These are phyloP conservation scores for Adiantum capillusveneris DNA, from an alignment of 75 land plant species.

Conservation along the genomic window DNA sequence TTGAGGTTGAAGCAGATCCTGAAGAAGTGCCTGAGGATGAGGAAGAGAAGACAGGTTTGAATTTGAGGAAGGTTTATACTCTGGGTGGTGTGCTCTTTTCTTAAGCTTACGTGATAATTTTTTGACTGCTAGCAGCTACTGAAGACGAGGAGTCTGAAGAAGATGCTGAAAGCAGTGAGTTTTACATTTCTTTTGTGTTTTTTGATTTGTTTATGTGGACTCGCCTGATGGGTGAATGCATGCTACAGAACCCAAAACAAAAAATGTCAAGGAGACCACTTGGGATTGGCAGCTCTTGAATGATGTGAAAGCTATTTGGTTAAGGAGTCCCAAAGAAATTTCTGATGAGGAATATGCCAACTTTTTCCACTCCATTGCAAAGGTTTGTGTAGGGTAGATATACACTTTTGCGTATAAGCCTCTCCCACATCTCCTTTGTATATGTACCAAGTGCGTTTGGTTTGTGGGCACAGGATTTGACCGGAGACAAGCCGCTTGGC, in stretches of 20 bases:
- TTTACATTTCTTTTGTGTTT: constrained; percentile 3
- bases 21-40: constrained; percentile 58
- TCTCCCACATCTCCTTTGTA: too few species aligned
- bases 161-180: constrained; percentile 43
- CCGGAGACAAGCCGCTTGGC: constrained; percentile 76
- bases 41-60: constrained; percentile 34
- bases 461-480: constrained; percentile 53
- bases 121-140: constrained; percentile 5
- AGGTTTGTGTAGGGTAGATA: constrained; percentile 54
- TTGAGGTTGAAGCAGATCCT: constrained; percentile 82
- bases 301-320: constrained; percentile 93
- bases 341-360: constrained; percentile 91
- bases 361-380: constrained; percentile 80
- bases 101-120: too few species aligned
- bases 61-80: background rate
- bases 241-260: constrained; percentile 56
- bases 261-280: constrained; percentile 68
- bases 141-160: constrained; percentile 61
- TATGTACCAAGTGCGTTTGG: too few species aligned
- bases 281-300: constrained; percentile 92
- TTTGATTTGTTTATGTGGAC: too few species aligned
- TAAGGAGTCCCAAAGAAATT: constrained; percentile 89
- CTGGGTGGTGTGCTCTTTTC: too few species aligned
- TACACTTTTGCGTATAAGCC: too few species aligned
- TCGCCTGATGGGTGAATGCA: too few species aligned